A percentile compares a stretch with the other conserved stretches of the same genome.
phyloP scores from a whole-genome alignment of 208 protist genomes.

The Leishmania braziliensis region DNA sequence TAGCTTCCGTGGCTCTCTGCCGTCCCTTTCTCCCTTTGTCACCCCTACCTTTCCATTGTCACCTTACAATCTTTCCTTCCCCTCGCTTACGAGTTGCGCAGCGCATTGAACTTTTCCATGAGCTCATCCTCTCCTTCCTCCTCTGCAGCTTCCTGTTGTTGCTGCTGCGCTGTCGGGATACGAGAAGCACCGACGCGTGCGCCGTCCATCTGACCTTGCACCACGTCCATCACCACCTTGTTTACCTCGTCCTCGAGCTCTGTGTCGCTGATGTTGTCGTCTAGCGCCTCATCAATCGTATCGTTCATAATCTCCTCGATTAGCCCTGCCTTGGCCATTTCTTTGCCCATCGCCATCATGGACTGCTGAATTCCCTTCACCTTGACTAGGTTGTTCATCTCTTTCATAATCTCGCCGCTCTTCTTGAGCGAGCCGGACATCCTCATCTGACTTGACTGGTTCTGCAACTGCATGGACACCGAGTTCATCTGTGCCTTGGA shows the following conservation, averaged over 20 bases:
- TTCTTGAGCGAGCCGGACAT: slow-evolving; percentile 71
- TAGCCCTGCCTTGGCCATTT: slow-evolving; percentile 90
- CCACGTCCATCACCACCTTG: slow-evolving; percentile 88
- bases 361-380: slow-evolving; percentile 77
- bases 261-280: slow-evolving; percentile 83
- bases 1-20: not conserved
- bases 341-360: slow-evolving; percentile 82
- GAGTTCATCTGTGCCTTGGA: slow-evolving; percentile 93
- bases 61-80: not conserved
- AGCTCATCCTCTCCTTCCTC: slow-evolving; percentile 51
- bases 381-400: slow-evolving; percentile 85
- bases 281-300: slow-evolving; percentile 80
- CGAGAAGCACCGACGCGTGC: slow-evolving; percentile 51
- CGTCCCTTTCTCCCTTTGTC: not conserved
- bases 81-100: slow-evolving; percentile 36
- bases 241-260: slow-evolving; percentile 90
- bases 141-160: slow-evolving; percentile 34
- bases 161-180: slow-evolving; percentile 52
- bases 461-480: slow-evolving; percentile 86
- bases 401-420: slow-evolving; percentile 82
- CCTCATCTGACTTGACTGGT: slow-evolving; percentile 82
- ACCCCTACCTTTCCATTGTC: not conserved
- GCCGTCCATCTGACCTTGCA: slow-evolving; percentile 69
- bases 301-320: slow-evolving; percentile 93
- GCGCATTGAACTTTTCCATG: slow-evolving; percentile 62